Evolutionary conservation across 2,329 filamentous ascomycete genomes (phyloP).

Genomic region (Immersiporthe knoxdaviesiana): DNA sequence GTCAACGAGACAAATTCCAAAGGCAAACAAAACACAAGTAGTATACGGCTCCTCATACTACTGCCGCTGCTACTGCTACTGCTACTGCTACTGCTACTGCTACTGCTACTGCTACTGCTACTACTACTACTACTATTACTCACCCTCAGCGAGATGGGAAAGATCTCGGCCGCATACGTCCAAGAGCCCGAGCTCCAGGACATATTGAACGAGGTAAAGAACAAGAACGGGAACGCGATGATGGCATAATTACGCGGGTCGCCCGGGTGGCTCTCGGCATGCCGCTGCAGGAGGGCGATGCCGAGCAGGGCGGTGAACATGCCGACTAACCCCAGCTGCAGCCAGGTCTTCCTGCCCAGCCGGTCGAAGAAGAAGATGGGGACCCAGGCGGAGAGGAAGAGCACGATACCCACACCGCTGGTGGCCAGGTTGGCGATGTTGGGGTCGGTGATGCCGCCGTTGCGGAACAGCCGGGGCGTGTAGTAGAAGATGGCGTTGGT

Average conservation of each 20-base stretch:
- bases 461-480: constrained; percentile 34
- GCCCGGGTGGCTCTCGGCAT: constrained; percentile 35
- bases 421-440: constrained; percentile 38
- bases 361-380: constrained; percentile 39
- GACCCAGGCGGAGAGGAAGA: constrained; percentile 38
- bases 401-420: constrained; percentile 36
- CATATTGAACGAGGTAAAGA: constrained; percentile 39
- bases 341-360: constrained; percentile 39
- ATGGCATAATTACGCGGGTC: constrained; percentile 36
- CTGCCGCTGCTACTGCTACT: too few species aligned
- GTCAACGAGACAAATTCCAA: not conserved
- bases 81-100: too few species aligned
- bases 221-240: constrained; percentile 37
- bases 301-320: constrained; percentile 37
- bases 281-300: constrained; percentile 36
- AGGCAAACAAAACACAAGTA: not conserved
- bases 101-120: too few species aligned
- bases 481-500: constrained; percentile 40
- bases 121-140: constrained; percentile 29
- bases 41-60: not conserved
- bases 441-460: constrained; percentile 58
- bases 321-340: constrained; percentile 37
- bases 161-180: constrained; percentile 40
- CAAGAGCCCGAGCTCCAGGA: constrained; percentile 39
- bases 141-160: constrained; percentile 36